A percentile compares a stretch with the other conserved stretches of the same genome.
phyloP scores from a whole-genome alignment of 2,329 filamentous ascomycete genomes.

The Pseudogymnoascus sp. region DNA sequence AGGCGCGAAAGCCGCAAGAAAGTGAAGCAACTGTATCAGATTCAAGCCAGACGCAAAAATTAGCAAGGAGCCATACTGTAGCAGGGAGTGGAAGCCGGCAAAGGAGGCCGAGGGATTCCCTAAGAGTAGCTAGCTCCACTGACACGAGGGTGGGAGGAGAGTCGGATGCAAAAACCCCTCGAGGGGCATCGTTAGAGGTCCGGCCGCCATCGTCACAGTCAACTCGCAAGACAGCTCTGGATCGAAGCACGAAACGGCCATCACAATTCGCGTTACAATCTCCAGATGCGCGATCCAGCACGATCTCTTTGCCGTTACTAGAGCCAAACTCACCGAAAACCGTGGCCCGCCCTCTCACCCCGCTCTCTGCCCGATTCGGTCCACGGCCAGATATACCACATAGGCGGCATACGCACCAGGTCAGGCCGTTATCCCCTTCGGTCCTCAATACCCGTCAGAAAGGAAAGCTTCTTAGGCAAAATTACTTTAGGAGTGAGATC shows the following conservation, averaged over 20 bases:
- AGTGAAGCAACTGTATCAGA: slow-evolving; percentile 54
- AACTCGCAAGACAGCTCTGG: slow-evolving; percentile 16
- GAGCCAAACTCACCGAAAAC: slow-evolving; percentile 45
- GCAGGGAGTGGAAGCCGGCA: slow-evolving; percentile 38
- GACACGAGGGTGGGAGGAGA: slow-evolving; percentile 13
- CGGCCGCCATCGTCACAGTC: slow-evolving; percentile 19
- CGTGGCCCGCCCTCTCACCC: slow-evolving; percentile 46
- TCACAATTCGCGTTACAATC: slow-evolving; percentile 22
- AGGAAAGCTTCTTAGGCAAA: slow-evolving; percentile 62
- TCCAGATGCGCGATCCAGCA: slow-evolving; percentile 55
- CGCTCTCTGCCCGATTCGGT: slow-evolving; percentile 44
- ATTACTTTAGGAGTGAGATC: slow-evolving; percentile 76
- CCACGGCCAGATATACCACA: slow-evolving; percentile 40
- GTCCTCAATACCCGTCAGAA: slow-evolving; percentile 59
- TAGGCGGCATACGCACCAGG: slow-evolving; percentile 52
- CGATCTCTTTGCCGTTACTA: slow-evolving; percentile 58
- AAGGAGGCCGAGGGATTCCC: slow-evolving; percentile 34
- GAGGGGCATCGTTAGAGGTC: slow-evolving; percentile 25
- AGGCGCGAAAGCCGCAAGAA: slow-evolving; percentile 66
- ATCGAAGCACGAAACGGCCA: slow-evolving; percentile 18
- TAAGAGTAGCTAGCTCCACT: slow-evolving; percentile 32
- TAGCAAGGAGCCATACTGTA: slow-evolving; percentile 62
- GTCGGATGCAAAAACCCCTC: slow-evolving; percentile 13
- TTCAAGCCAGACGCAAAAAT: slow-evolving; percentile 41
- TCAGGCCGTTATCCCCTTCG: slow-evolving; percentile 49